These are phyloP conservation scores for Magnolia kwangsiensis DNA, from an alignment of 164 flowering plant genomes.

Conservation along the genomic window DNA sequence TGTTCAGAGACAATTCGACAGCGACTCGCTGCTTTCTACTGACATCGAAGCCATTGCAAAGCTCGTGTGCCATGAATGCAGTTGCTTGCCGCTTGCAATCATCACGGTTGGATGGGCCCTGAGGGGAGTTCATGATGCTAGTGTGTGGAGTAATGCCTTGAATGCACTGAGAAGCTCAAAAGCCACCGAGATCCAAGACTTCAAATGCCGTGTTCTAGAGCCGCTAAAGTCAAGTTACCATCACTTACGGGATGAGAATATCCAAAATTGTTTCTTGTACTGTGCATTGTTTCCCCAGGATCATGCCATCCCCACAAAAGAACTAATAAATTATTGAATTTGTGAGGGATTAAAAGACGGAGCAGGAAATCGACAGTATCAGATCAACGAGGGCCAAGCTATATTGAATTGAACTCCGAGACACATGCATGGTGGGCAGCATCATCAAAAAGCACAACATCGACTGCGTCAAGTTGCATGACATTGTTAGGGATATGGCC, in stretches of 20 bases:
- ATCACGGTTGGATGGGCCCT: neutral
- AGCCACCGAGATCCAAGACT: neutral
- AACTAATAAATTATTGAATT: neutral
- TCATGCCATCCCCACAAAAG: neutral
- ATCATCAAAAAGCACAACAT: neutral
- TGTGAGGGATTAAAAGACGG: neutral
- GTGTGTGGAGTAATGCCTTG: neutral
- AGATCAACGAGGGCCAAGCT: neutral
- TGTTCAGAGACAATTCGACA: neutral
- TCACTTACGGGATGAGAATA: neutral
- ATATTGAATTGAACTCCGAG: neutral
- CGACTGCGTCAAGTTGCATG: neutral
- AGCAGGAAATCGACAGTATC: neutral
- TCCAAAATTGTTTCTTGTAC: neutral
- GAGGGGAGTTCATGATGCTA: neutral
- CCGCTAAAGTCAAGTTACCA: neutral
- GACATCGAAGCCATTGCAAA: neutral
- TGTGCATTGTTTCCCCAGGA: neutral
- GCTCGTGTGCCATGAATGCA: neutral
- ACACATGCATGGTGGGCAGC: neutral
- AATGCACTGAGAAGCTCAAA: no score
- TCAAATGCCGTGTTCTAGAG: neutral
- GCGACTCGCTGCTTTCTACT: no score
- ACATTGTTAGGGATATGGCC: neutral
- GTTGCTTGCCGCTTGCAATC: neutral